Percentiles rank a stretch among this genome's conserved stretches.
Evolutionary conservation across 2,329 filamentous ascomycete genomes (phyloP).

Genomic region (Tolypocladium guangdongense): DNA sequence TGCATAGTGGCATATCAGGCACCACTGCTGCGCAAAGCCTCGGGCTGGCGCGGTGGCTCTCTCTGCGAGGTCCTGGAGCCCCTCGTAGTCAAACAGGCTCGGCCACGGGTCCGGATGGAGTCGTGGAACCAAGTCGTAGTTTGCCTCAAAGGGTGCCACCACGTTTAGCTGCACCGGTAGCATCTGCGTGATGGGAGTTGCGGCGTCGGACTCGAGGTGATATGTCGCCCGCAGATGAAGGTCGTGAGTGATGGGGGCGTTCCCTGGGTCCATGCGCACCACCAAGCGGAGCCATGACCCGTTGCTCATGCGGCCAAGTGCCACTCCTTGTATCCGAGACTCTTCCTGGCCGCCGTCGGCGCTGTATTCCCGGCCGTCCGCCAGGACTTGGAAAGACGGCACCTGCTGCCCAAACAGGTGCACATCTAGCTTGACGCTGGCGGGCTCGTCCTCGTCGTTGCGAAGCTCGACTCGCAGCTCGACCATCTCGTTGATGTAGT

Average conservation of each 20-base stretch:
- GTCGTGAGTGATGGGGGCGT: slow-evolving; percentile 46
- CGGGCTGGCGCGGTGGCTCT: slow-evolving; percentile 18
- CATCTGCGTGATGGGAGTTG: slow-evolving; percentile 70
- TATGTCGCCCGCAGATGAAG: slow-evolving; percentile 68
- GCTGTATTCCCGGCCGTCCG: slow-evolving; percentile 21
- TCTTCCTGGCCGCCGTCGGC: slow-evolving; percentile 28
- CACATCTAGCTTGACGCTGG: slow-evolving; percentile 59
- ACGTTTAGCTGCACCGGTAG: slow-evolving; percentile 59
- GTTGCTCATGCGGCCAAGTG: slow-evolving; percentile 36
- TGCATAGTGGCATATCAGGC: slow-evolving; percentile 58
- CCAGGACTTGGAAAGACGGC: slow-evolving; percentile 33
- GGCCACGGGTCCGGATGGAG: slow-evolving; percentile 76
- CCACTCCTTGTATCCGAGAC: slow-evolving; percentile 28
- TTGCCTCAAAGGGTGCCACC: slow-evolving; percentile 79
- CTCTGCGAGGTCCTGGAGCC: slow-evolving; percentile 25
- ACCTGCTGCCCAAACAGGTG: slow-evolving; percentile 49
- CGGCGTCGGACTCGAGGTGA: slow-evolving; percentile 64
- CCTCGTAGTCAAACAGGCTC: slow-evolving; percentile 63
- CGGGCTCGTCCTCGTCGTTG: slow-evolving; percentile 77
- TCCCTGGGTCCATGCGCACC: slow-evolving; percentile 39
- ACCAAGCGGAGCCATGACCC: slow-evolving; percentile 31
- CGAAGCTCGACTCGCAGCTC: slow-evolving; percentile 56
- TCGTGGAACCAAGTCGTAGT: slow-evolving; percentile 75
- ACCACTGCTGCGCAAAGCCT: slow-evolving; percentile 75
- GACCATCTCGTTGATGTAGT: slow-evolving; percentile 77